Percentiles rank a stretch among this genome's conserved stretches.
Conservation (phyloP, 2,329 filamentous ascomycete species). For the Chaetomiaceae sp. region DNA sequence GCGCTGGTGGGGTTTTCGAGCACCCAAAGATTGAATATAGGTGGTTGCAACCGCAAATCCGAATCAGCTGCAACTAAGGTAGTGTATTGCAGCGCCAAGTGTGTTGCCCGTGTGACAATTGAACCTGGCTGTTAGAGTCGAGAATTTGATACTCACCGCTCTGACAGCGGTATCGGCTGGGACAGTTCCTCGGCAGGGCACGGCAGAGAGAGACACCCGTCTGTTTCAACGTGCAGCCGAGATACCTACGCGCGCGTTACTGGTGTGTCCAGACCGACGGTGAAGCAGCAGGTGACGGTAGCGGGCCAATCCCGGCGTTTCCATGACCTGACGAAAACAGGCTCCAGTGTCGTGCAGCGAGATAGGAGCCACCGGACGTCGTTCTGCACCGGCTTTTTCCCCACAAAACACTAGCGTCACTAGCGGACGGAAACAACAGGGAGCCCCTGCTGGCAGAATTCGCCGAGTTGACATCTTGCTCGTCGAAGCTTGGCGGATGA, state of each 20-base stretch:
- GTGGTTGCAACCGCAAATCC: too few species aligned
- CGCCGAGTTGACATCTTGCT: neutral
- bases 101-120: too few species aligned
- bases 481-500: too few species aligned
- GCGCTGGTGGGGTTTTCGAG: too few species aligned
- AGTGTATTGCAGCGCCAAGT: too few species aligned
- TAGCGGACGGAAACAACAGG: neutral
- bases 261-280: conserved; percentile 5
- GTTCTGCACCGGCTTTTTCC: conserved; percentile 2
- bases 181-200: neutral
- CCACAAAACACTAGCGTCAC: conserved; percentile 5
- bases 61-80: too few species aligned
- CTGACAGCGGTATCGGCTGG: neutral
- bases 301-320: conserved; percentile 13
- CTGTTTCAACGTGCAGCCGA: neutral
- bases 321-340: conserved; percentile 12
- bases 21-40: too few species aligned
- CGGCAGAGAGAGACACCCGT: neutral
- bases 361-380: neutral
- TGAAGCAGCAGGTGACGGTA: conserved; percentile 5
- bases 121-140: too few species aligned
- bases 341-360: too few species aligned
- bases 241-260: neutral
- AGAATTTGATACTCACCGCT: too few species aligned
- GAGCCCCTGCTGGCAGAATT: neutral